These are phyloP conservation scores for Raphanus hybrid DNA, from an alignment of 441 rosid genomes.

Conservation along the genomic window DNA sequence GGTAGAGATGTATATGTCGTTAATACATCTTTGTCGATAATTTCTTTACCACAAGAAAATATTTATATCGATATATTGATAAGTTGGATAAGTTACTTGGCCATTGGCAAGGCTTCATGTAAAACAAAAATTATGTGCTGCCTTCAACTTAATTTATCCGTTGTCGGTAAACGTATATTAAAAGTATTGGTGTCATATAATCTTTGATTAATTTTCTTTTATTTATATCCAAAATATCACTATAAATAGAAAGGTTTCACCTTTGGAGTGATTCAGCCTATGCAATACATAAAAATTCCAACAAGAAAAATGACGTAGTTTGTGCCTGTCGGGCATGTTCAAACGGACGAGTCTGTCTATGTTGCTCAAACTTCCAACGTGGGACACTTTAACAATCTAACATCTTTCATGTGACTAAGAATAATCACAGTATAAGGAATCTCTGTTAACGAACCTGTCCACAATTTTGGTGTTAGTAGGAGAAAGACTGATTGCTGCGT, in stretches of 20 bases:
- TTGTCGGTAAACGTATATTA: neutral
- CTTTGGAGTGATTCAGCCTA: neutral
- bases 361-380: neutral
- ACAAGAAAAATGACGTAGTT: neutral
- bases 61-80: neutral
- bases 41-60: neutral
- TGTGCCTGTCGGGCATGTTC: neutral
- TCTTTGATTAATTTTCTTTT: neutral
- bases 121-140: neutral
- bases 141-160: neutral
- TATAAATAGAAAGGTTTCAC: neutral
- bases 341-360: neutral
- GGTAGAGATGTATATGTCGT: neutral
- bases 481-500: neutral
- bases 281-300: conserved; percentile 8
- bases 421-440: neutral
- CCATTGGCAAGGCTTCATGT: neutral
- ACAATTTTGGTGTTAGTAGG: neutral
- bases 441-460: neutral
- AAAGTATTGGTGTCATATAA: neutral
- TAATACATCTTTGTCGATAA: neutral
- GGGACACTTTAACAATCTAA: neutral
- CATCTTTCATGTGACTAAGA: neutral
- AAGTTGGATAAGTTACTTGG: neutral
- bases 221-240: neutral